phyloP scores from a whole-genome alignment of 1,284 basidiomycete genomes.

The Sanguinoderma infundibulare region DNA sequence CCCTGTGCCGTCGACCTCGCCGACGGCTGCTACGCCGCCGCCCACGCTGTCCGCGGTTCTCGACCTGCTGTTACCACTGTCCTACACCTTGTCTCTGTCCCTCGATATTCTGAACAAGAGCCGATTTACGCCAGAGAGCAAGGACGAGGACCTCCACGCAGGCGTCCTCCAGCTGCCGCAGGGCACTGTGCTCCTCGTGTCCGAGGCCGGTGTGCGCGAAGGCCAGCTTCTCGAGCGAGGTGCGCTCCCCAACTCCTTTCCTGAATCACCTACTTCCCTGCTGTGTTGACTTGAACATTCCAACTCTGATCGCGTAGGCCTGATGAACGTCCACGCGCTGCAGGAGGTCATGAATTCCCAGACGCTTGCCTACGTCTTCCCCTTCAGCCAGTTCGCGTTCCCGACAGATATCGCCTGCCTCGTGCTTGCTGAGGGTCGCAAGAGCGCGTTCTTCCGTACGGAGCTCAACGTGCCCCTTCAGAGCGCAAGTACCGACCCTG shows the following conservation, averaged over 20 bases:
- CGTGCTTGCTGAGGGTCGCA: conserved; percentile 68
- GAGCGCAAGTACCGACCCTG: conserved; percentile 27
- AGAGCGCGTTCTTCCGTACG: conserved; percentile 73
- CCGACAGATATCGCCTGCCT: conserved; percentile 75
- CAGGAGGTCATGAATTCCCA: conserved; percentile 73
- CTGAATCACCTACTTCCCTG: neutral
- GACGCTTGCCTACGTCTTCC: conserved; percentile 80
- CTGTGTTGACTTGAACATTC: neutral
- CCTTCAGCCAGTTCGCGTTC: conserved; percentile 78
- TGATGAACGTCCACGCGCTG: conserved; percentile 72
- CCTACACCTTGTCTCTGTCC: conserved; percentile 56
- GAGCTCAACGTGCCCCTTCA: conserved; percentile 53
- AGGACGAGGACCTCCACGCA: conserved; percentile 75
- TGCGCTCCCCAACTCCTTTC: conserved; percentile 26
- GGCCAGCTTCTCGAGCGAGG: conserved; percentile 69
- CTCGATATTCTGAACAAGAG: conserved; percentile 65
- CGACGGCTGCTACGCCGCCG: conserved; percentile 7
- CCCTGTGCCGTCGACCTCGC: conserved; percentile 26
- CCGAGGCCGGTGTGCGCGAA: conserved; percentile 71
- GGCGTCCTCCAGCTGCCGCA: conserved; percentile 77
- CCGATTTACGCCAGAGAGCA: conserved; percentile 67
- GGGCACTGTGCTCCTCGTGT: conserved; percentile 67
- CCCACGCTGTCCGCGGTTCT: conserved; percentile 60
- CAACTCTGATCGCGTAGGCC: conserved; percentile 43
- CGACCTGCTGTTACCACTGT: conserved; percentile 56